phyloP scores from a whole-genome alignment of 768 basidiomycete species.

The Mycena vulgaris region DNA sequence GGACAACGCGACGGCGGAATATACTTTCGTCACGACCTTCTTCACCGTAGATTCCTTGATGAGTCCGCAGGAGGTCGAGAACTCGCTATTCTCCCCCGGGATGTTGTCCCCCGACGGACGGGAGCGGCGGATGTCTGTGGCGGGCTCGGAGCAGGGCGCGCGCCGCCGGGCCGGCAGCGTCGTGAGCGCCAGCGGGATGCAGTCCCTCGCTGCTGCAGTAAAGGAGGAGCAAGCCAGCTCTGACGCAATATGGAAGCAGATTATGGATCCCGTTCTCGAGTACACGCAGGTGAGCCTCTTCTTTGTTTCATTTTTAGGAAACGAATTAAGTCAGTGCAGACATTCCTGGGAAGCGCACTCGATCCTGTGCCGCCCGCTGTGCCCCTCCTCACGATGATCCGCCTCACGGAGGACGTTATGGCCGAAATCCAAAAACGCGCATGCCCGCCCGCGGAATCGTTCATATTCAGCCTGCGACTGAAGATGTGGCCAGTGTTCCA shows the following conservation, averaged over 20 bases:
- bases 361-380: slow-evolving; percentile 83
- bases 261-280: slow-evolving; percentile 92
- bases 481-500: slow-evolving; percentile 96
- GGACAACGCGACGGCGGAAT: slow-evolving; percentile 96
- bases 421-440: slow-evolving; percentile 82
- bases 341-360: slow-evolving; percentile 77
- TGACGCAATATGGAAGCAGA: slow-evolving; percentile 88
- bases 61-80: slow-evolving; percentile 53
- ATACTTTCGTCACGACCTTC: slow-evolving; percentile 88
- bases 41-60: slow-evolving; percentile 67
- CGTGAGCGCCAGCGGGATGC: slow-evolving; percentile 51
- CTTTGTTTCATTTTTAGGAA: background rate
- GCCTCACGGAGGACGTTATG: slow-evolving; percentile 87
- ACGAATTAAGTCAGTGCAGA: slow-evolving; percentile 54
- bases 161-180: slow-evolving; percentile 52
- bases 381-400: slow-evolving; percentile 91
- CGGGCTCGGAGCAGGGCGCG: slow-evolving; percentile 68
- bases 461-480: slow-evolving; percentile 84
- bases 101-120: slow-evolving; percentile 62
- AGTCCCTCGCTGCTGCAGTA: slow-evolving; percentile 53
- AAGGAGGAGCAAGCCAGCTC: slow-evolving; percentile 75
- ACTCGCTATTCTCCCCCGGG: slow-evolving; percentile 54
- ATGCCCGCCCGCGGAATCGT: slow-evolving; percentile 86
- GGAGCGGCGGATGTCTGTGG: slow-evolving; percentile 58
- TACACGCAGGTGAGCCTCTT: slow-evolving; percentile 77